A percentile compares a stretch with the other conserved stretches of the same genome.
Conservation (phyloP, 2,329 filamentous ascomycete genomes). For the Trichoderma simmonsii region DNA sequence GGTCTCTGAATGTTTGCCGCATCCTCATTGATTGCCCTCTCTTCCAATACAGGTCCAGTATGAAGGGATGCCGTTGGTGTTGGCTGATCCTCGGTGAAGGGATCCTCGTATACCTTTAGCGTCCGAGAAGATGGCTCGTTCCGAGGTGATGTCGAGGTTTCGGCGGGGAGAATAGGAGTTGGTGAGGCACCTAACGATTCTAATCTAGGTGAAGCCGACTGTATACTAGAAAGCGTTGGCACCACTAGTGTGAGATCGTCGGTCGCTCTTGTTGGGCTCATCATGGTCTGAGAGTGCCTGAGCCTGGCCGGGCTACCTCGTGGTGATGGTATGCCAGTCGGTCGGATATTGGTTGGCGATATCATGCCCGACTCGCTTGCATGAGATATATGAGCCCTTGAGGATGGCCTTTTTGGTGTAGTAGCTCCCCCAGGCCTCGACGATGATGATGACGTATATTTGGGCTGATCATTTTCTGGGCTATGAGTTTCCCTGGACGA, state of each 20-base stretch:
- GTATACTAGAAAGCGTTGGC: conserved; percentile 43
- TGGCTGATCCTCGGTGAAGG: conserved; percentile 49
- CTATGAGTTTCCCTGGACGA: conserved; percentile 37
- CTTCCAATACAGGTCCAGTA: conserved; percentile 53
- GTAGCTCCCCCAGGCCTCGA: conserved; percentile 39
- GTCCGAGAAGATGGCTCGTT: conserved; percentile 32
- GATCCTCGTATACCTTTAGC: conserved; percentile 62
- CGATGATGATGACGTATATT: conserved; percentile 41
- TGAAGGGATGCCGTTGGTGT: conserved; percentile 44
- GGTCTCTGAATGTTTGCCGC: conserved; percentile 32
- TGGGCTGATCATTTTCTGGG: conserved; percentile 46
- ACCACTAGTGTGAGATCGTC: conserved; percentile 55
- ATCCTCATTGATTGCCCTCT: conserved; percentile 59
- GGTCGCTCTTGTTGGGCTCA: conserved; percentile 47
- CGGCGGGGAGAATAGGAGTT: conserved; percentile 14
- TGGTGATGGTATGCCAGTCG: conserved; percentile 33
- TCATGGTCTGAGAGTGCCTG: conserved; percentile 34
- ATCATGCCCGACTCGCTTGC: conserved; percentile 50
- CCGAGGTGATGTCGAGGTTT: conserved; percentile 14
- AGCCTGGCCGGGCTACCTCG: conserved; percentile 41
- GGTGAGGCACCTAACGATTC: conserved; percentile 21
- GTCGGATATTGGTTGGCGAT: conserved; percentile 37
- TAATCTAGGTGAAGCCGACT: conserved; percentile 31
- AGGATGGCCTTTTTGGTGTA: conserved; percentile 51
- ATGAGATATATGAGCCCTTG: conserved; percentile 45